Evolutionary conservation across 2,329 filamentous ascomycete genomes (phyloP).

Genomic region (Diplocarpon mali): DNA sequence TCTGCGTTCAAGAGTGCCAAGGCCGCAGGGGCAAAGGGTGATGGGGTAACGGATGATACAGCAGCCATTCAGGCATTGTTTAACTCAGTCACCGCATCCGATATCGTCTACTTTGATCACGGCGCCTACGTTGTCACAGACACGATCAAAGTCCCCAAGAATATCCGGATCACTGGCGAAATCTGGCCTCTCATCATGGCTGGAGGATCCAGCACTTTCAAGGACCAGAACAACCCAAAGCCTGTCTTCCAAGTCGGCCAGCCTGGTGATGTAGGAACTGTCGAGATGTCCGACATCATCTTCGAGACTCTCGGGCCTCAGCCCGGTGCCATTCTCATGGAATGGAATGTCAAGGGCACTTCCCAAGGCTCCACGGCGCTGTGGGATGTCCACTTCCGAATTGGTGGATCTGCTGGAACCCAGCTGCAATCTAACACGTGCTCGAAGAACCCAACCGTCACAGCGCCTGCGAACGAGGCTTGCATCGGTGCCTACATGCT

Average conservation of each 20-base stretch:
- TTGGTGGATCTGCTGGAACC: constrained; percentile 80
- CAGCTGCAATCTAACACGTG: constrained; percentile 66
- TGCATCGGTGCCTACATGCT: constrained; percentile 68
- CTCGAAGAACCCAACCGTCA: constrained; percentile 58
- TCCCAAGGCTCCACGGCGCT: constrained; percentile 62
- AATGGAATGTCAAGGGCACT: constrained; percentile 73
- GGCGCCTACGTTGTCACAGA: constrained; percentile 54
- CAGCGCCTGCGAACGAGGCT: constrained; percentile 48
- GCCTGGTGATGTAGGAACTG: constrained; percentile 61
- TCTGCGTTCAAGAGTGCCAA: constrained; percentile 75
- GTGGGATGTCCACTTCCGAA: constrained; percentile 94
- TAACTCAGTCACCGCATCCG: constrained; percentile 49
- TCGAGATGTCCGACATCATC: constrained; percentile 82
- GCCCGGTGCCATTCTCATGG: constrained; percentile 78
- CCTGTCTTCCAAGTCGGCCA: constrained; percentile 81
- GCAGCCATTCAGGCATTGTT: constrained; percentile 70
- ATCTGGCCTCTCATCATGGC: constrained; percentile 88
- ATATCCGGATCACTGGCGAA: constrained; percentile 82
- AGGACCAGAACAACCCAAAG: constrained; percentile 62
- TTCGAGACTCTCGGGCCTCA: constrained; percentile 71
- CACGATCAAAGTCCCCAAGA: constrained; percentile 63
- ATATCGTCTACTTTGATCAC: constrained; percentile 65
- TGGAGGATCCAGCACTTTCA: constrained; percentile 58
- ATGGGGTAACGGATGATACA: constrained; percentile 81
- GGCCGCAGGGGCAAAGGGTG: constrained; percentile 71